These are phyloP conservation scores for Didymella glomerata DNA, from an alignment of 2,329 filamentous ascomycete genomes.

Conservation along the genomic window DNA sequence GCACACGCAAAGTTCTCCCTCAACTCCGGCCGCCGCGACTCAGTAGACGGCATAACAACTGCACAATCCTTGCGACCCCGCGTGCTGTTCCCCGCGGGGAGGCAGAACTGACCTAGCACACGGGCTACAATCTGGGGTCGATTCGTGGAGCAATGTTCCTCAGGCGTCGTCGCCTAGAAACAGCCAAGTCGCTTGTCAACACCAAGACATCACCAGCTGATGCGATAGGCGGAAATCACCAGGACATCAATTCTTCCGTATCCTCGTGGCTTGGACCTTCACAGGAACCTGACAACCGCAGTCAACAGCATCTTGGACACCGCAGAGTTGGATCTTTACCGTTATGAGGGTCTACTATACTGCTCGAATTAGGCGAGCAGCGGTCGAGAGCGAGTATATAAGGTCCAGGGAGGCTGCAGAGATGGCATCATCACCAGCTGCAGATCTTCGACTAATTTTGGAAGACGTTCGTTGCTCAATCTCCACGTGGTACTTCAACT, in stretches of 20 bases:
- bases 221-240: conserved; percentile 17
- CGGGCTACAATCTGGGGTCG: conserved; percentile 17
- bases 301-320: conserved; percentile 14
- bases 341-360: conserved; percentile 5
- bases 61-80: conserved; percentile 11
- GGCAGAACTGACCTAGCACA: conserved; percentile 3
- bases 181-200: conserved; percentile 20
- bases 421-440: conserved; percentile 15
- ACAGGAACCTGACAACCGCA: conserved; percentile 17
- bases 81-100: conserved; percentile 14
- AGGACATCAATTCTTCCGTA: conserved; percentile 20
- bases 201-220: conserved; percentile 17
- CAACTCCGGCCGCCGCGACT: conserved; percentile 1
- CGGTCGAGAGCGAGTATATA: conserved; percentile 18
- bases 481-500: not conserved
- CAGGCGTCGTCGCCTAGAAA: conserved; percentile 16
- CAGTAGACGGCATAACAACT: conserved; percentile 12
- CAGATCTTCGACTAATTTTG: conserved; percentile 17
- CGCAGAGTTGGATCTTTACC: conserved; percentile 10
- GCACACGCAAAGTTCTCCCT: not conserved
- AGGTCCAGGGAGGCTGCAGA: conserved; percentile 19
- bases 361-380: conserved; percentile 8
- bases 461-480: conserved; percentile 5
- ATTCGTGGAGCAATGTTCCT: conserved; percentile 25
- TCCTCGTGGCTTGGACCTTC: conserved; percentile 19